A percentile compares a stretch with the other conserved stretches of the same genome.
phyloP scores from a whole-genome alignment of 208 protist species.

The Trypanosoma brucei region DNA sequence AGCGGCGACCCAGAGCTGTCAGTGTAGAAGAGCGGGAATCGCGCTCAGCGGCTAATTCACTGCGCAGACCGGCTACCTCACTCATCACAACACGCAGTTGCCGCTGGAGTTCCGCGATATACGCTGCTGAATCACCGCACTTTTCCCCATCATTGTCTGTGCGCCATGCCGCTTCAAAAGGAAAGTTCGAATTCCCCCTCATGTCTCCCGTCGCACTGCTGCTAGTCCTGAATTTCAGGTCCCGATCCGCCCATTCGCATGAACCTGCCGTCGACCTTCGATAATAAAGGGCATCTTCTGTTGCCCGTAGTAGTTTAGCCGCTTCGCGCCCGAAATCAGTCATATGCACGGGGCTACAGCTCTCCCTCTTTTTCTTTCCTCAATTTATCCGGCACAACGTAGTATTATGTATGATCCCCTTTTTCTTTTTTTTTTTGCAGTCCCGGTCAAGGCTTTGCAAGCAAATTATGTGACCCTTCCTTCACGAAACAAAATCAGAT shows the following conservation, averaged over 20 bases:
- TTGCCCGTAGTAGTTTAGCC: conserved; percentile 50
- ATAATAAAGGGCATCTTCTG: conserved; percentile 56
- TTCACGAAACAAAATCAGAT: neutral
- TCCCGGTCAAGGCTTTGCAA: neutral
- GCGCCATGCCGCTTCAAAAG: neutral
- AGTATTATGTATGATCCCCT: too few species aligned
- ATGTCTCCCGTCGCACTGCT: neutral
- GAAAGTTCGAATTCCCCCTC: neutral
- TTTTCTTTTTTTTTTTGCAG: too few species aligned
- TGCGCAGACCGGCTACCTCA: conserved; percentile 54
- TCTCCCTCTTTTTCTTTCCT: too few species aligned
- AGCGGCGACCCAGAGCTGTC: conserved; percentile 48
- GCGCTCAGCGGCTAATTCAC: conserved; percentile 56
- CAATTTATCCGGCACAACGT: too few species aligned
- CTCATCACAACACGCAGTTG: conserved; percentile 56
- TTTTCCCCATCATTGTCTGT: neutral
- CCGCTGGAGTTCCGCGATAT: conserved; percentile 38
- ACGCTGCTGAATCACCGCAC: neutral
- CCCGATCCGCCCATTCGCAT: neutral
- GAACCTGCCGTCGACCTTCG: neutral
- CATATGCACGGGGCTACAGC: conserved; percentile 25
- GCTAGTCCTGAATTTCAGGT: neutral
- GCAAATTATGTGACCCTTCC: neutral
- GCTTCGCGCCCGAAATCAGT: conserved; percentile 55
- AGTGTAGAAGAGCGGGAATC: conserved; percentile 57